A percentile compares a stretch with the other conserved stretches of the same genome.
These are phyloP conservation scores for Litsea cubeba DNA, from an alignment of 164 flowering plant genomes.

Conservation along the genomic window DNA sequence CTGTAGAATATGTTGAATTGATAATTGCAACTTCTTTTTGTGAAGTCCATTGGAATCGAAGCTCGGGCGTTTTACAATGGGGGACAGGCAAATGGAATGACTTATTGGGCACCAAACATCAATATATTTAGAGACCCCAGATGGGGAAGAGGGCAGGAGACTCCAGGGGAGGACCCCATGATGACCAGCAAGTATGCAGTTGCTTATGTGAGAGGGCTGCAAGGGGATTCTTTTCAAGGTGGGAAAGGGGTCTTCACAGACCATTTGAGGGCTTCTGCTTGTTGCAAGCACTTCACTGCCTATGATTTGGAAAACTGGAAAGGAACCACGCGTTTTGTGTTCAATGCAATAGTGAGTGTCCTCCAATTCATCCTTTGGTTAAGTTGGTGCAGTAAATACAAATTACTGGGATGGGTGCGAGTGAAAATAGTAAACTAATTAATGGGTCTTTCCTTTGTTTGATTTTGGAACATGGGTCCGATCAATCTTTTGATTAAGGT, in stretches of 20 bases:
- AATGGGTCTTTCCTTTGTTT: neutral
- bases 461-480: neutral
- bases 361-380: neutral
- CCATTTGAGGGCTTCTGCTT: constrained; percentile 62
- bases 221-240: constrained; percentile 67
- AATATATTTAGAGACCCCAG: constrained; percentile 90
- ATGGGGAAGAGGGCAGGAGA: constrained; percentile 99
- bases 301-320: constrained; percentile 89
- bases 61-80: constrained; percentile 81
- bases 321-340: constrained; percentile 43
- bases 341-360: constrained; percentile 36
- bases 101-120: constrained; percentile 96
- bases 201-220: constrained; percentile 77
- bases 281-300: constrained; percentile 95
- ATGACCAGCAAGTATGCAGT: constrained; percentile 56
- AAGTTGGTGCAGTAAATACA: neutral
- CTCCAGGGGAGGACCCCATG: constrained; percentile 91
- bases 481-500: too few relatives aligned
- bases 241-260: constrained; percentile 25
- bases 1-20: too few relatives aligned
- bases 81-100: constrained; percentile 88
- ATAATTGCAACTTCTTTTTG: neutral
- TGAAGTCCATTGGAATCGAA: constrained; percentile 64
- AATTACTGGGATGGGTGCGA: too few relatives aligned
- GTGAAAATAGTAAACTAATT: neutral